Evolutionary conservation across 495 filamentous ascomycete species (phyloP).

Genomic region (Daldinia vernicosa): DNA sequence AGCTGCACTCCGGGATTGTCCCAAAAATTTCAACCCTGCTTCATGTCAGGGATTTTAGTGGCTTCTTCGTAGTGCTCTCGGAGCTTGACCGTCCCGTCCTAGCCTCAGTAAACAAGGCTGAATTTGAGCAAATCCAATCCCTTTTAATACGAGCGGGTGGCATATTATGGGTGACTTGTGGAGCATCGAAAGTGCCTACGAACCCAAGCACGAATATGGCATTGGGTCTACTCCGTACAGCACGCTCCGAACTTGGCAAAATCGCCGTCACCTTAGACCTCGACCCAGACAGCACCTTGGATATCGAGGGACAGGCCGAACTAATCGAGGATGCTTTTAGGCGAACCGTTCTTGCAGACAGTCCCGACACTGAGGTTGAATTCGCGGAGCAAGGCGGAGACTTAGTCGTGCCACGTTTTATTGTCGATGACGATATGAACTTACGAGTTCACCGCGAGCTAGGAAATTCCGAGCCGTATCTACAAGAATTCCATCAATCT

Average conservation of each 20-base stretch:
- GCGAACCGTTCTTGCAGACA: conserved; percentile 37
- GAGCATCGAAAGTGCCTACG: conserved; percentile 49
- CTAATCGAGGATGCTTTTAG: conserved; percentile 46
- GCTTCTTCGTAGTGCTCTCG: conserved; percentile 46
- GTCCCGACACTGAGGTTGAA: conserved; percentile 46
- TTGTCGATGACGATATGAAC: conserved; percentile 52
- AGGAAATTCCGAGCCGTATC: conserved; percentile 47
- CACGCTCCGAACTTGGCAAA: conserved; percentile 49
- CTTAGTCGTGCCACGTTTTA: conserved; percentile 51
- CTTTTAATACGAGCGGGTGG: conserved; percentile 50
- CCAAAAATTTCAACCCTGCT: conserved; percentile 44
- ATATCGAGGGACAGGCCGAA: conserved; percentile 37
- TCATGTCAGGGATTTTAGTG: conserved; percentile 36
- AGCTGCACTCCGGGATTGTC: conserved; percentile 44
- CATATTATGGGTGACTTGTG: conserved; percentile 54
- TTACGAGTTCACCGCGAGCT: conserved; percentile 46
- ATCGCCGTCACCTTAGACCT: conserved; percentile 50
- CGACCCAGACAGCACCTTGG: conserved; percentile 44
- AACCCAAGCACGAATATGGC: conserved; percentile 51
- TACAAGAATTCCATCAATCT: conserved; percentile 44
- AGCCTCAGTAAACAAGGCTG: conserved; percentile 33
- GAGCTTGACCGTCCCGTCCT: conserved; percentile 46
- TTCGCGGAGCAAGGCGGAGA: conserved; percentile 51
- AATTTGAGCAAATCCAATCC: conserved; percentile 50
- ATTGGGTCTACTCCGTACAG: conserved; percentile 51